Evolutionary conservation across 306 rosid genomes (phyloP).

Genomic region (Vicia faba): DNA sequence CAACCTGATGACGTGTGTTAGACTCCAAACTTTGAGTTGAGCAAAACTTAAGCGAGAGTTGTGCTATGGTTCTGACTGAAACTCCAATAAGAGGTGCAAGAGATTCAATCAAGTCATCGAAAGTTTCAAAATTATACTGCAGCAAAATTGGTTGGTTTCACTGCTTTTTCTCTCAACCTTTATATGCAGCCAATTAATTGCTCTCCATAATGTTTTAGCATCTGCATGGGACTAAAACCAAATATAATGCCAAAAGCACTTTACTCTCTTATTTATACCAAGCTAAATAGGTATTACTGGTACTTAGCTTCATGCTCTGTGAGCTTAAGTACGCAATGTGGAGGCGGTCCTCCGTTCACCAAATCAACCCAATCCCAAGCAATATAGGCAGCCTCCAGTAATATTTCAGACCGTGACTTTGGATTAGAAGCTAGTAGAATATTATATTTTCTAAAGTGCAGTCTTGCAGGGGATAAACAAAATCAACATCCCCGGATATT

Average conservation of each 20-base stretch:
- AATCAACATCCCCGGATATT: no score
- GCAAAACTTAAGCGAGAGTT: conserved; percentile 97
- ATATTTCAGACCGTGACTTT: no score
- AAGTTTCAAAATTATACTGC: conserved; percentile 79
- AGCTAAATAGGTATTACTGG: conserved; percentile 48
- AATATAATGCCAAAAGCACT: conserved; percentile 36
- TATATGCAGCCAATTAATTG: conserved; percentile 44
- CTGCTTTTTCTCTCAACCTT: conserved; percentile 40
- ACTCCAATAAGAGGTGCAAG: conserved; percentile 99
- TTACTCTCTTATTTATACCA: conserved; percentile 29
- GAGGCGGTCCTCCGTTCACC: no score
- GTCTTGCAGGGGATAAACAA: no score
- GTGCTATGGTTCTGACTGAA: conserved; percentile 91
- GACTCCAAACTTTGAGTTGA: conserved; percentile 89
- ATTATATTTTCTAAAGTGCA: no score
- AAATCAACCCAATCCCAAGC: no score
- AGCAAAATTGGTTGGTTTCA: conserved; percentile 50
- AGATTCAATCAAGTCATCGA: conserved; percentile 97
- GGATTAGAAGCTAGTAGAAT: no score
- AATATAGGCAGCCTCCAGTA: no score
- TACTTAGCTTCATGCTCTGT: no score
- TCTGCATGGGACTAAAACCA: conserved; percentile 54
- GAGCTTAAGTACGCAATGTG: no score
- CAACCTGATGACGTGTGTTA: conserved; percentile 96
- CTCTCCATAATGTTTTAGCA: conserved; percentile 29